A percentile compares a stretch with the other conserved stretches of the same genome.
phyloP scores from a whole-genome alignment of 345 rosid genomes.

The Citrus australasica region DNA sequence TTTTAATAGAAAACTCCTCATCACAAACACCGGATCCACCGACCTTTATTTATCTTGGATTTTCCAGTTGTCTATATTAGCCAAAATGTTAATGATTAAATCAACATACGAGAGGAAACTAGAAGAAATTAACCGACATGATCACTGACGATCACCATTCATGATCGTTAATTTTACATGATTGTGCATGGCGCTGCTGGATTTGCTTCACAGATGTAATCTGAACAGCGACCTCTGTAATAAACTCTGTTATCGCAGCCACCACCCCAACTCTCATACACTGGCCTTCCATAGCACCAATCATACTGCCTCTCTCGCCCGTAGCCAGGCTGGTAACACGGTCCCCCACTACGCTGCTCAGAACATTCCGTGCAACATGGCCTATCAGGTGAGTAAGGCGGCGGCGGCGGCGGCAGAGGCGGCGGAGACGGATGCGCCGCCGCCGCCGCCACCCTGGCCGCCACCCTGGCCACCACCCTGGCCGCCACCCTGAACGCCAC shows the following conservation, averaged over 20 bases:
- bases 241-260: constrained; percentile 29
- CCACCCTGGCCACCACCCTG: no score
- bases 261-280: constrained; percentile 57
- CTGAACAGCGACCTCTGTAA: constrained; percentile 21
- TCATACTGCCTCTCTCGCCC: constrained; percentile 18
- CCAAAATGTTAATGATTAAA: no score
- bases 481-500: no score
- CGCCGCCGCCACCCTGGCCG: no score
- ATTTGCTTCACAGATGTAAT: constrained; percentile 51
- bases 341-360: constrained; percentile 6
- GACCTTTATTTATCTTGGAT: no score
- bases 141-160: no score
- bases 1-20: background rate
- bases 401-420: no score
- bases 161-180: constrained; percentile 35
- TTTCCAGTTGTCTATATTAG: no score
- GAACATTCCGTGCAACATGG: background rate
- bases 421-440: no score
- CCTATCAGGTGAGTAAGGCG: background rate
- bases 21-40: background rate
- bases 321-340: constrained; percentile 8
- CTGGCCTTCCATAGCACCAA: constrained; percentile 43
- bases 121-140: no score
- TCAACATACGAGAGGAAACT: no score
- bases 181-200: constrained; percentile 39